Conservation (phyloP, 495 filamentous ascomycete species). For the Talaromyces proteolyticus region DNA sequence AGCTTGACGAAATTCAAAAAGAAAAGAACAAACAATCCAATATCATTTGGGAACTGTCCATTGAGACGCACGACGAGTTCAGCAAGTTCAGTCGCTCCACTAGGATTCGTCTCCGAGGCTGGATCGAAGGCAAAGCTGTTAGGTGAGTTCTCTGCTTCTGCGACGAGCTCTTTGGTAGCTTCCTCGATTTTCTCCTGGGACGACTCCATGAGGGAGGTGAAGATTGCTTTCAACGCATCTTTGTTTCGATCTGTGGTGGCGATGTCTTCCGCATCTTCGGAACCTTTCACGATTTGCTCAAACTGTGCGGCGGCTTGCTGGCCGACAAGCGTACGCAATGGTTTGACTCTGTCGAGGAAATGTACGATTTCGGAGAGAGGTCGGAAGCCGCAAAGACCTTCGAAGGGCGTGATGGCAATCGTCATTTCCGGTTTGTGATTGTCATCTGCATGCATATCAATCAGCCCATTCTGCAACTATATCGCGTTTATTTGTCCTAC, state of each 20-base stretch:
- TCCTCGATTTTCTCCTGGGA: constrained; percentile 56
- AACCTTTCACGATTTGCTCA: constrained; percentile 56
- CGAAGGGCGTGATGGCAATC: constrained; percentile 92
- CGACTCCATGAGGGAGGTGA: constrained; percentile 75
- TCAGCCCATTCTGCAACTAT: background rate
- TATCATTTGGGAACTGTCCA: constrained; percentile 68
- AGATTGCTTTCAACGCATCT: constrained; percentile 65
- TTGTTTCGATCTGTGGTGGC: constrained; percentile 64
- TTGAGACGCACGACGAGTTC: constrained; percentile 72
- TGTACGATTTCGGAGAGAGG: constrained; percentile 80
- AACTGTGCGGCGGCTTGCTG: constrained; percentile 61
- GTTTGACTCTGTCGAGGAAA: constrained; percentile 69
- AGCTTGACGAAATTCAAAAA: constrained; percentile 80
- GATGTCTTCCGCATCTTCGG: constrained; percentile 55
- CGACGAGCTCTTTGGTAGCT: constrained; percentile 61
- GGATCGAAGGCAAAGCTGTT: constrained; percentile 33
- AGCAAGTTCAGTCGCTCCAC: constrained; percentile 53
- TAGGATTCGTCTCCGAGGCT: constrained; percentile 28
- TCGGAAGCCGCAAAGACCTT: constrained; percentile 92
- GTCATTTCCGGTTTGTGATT: constrained; percentile 99
- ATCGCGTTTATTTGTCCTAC: constrained; percentile 23
- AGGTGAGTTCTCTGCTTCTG: constrained; percentile 53
- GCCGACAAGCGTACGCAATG: constrained; percentile 73
- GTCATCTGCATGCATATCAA: constrained; percentile 55
- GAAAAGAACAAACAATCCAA: constrained; percentile 74